Evolutionary conservation across 176 grass and related monocot species (phyloP), one percentile per base, ranked within the genome.

Genomic region (Cenchrus fungigraminus): DNA sequence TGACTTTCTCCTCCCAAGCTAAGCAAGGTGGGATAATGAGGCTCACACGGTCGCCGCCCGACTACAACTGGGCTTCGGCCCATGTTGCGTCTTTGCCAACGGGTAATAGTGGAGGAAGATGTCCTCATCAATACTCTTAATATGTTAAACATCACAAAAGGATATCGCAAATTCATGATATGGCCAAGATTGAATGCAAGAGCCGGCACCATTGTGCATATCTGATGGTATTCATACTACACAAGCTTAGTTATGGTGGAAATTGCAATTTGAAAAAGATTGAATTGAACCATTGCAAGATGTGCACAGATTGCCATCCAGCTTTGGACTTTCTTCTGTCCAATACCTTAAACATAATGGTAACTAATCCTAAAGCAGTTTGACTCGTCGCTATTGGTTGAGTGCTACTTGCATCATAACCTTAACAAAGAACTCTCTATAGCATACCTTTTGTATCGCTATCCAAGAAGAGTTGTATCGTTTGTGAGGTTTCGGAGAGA

Each of bases 401-500:
- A 60, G 20, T 45, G n/a, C 6, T 60, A 20, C 42, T 80, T 32
- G 10, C 56, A 74, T 46, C 49, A 60, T 29, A 79, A 79, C 47
- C 60, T 68, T 73, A 34, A 17, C 4, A 59, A 66, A 79, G 6
- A 82, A 46, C 16, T 25, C 22, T 64, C 31, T 46, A 34, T 11
- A 68, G 2, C 68, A 61, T 88, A 99, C 97, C 97, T 96, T 94
- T 86, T 92, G 64, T 86, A 99, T 94, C 34, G 90, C 91, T 84
- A 80, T 70, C 97, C 97, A 99, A 80, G 93, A 95, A 88, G 91
- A 79, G 86, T 96, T 96, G 56, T 86, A 84, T 77, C 79, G 94
- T 74, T 94, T 99, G 88, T 99, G 97, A 79, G 97, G 97, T 81
- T 91, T 99, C 77, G 97, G 82, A 86, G 86, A 96, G 87, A 96